phyloP scores from a whole-genome alignment of 225 moss, liverwort and hornwort species.

The Sphagnum tenellum region DNA sequence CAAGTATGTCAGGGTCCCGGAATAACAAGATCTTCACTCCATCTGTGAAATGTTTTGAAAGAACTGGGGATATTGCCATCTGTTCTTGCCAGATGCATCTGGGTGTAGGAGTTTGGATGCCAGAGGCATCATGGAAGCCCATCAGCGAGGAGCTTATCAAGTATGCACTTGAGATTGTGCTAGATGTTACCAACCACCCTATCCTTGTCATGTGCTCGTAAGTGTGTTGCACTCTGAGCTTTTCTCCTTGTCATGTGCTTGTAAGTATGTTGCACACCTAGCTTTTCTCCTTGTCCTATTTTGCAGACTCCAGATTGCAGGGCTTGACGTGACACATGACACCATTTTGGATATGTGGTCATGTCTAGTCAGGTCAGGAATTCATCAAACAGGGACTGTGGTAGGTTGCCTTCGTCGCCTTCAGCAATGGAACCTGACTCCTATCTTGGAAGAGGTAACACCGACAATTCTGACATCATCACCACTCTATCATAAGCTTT shows the following conservation, averaged over 20 bases:
- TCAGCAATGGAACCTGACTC: conserved; percentile 93
- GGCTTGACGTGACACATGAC: no score
- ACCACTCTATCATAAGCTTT: no score
- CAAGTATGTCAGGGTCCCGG: no score
- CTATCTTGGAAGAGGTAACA: conserved; percentile 86
- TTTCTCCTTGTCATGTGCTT: conserved; percentile 80
- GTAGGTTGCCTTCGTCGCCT: conserved; percentile 91
- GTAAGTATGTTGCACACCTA: conserved; percentile 22
- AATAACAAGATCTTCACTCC: not conserved
- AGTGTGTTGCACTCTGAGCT: conserved; percentile 20
- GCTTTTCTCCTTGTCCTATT: not conserved
- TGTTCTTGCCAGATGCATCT: conserved; percentile 54
- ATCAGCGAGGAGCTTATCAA: conserved; percentile 97
- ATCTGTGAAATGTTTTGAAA: conserved; percentile 1
- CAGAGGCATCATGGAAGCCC: conserved; percentile 89
- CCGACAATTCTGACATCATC: not conserved
- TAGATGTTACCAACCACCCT: conserved; percentile 89
- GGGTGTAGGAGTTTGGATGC: conserved; percentile 79
- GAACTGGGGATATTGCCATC: no score
- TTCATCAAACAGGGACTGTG: conserved; percentile 90
- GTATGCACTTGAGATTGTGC: conserved; percentile 85
- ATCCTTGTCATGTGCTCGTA: conserved; percentile 98
- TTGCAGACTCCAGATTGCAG: no score
- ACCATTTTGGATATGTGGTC: not conserved
- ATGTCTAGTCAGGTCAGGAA: conserved; percentile 56